Conservation (phyloP, 2,329 filamentous ascomycete species). For the Penicillium sumatraense region DNA sequence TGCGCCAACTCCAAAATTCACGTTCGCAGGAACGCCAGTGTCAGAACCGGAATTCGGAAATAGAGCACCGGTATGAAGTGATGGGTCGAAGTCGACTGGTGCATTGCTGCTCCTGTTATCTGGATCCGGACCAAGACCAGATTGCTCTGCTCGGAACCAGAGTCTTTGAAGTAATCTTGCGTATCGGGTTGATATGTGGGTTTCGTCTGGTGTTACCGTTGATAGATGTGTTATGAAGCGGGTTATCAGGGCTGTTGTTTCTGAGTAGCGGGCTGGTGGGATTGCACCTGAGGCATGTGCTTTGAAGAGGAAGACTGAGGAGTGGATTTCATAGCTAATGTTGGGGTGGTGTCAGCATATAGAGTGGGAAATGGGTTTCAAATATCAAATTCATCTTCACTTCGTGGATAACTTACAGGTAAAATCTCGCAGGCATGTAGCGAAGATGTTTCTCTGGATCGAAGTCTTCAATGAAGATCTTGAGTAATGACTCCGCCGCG, state of each 20-base stretch:
- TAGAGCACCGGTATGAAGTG: too few relatives aligned
- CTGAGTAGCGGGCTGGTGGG: not conserved
- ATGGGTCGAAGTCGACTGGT: not conserved
- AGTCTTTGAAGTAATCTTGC: not conserved
- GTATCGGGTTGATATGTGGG: constrained; percentile 1
- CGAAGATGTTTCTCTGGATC: not conserved
- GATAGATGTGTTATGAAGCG: not conserved
- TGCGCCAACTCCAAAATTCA: not conserved
- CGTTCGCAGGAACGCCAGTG: too few relatives aligned
- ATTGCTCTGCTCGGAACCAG: not conserved
- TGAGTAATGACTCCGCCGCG: constrained; percentile 6
- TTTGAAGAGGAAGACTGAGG: constrained; percentile 11
- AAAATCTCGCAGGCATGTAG: constrained; percentile 5
- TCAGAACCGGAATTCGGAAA: too few relatives aligned
- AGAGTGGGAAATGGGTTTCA: too few relatives aligned
- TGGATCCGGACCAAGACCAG: not conserved
- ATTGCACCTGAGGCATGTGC: constrained; percentile 6
- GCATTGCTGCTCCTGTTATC: too few relatives aligned
- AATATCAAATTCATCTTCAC: too few relatives aligned
- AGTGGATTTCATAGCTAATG: constrained; percentile 14
- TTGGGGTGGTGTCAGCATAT: not conserved
- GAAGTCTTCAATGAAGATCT: constrained; percentile 4
- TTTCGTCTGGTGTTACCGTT: not conserved
- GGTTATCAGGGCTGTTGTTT: constrained; percentile 2
- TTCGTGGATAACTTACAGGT: constrained; percentile 9